A percentile compares a stretch with the other conserved stretches of the same genome.
Evolutionary conservation across 208 protist species (phyloP).

Genomic region (Leishmania major): DNA sequence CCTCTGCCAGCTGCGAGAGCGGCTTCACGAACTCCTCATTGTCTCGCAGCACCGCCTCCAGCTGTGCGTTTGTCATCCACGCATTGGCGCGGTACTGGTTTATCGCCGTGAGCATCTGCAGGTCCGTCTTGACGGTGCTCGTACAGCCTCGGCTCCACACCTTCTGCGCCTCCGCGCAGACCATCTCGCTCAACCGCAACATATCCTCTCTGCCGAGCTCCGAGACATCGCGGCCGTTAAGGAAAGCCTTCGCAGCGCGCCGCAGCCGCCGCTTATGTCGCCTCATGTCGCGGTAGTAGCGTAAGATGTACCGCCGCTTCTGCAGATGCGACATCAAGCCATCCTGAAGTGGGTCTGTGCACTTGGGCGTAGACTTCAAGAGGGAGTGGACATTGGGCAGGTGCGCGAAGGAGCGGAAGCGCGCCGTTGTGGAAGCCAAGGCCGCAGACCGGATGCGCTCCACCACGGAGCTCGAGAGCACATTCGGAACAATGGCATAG

Average conservation of each 20-base stretch:
- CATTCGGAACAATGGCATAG: constrained; percentile 74
- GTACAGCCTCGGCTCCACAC: constrained; percentile 54
- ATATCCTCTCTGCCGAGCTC: constrained; percentile 71
- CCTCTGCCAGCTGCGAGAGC: constrained; percentile 45
- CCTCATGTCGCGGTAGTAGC: constrained; percentile 45
- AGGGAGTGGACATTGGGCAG: constrained; percentile 69
- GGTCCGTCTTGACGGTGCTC: constrained; percentile 72
- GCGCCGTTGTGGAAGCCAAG: constrained; percentile 51
- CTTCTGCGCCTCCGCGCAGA: constrained; percentile 46
- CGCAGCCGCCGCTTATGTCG: constrained; percentile 39
- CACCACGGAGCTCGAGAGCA: constrained; percentile 33
- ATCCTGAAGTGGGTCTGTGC: constrained; percentile 59
- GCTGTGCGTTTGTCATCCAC: constrained; percentile 81
- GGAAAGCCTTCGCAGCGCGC: constrained; percentile 36
- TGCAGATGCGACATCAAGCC: constrained; percentile 54
- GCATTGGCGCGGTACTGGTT: constrained; percentile 81
- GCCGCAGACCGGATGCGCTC: constrained; percentile 42
- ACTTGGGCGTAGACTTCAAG: constrained; percentile 46
- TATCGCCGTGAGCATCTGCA: constrained; percentile 83
- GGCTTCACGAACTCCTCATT: constrained; percentile 31
- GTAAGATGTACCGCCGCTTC: constrained; percentile 61
- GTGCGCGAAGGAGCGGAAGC: constrained; percentile 61
- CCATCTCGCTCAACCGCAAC: constrained; percentile 66
- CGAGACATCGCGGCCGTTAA: constrained; percentile 56
- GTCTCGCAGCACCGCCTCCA: constrained; percentile 46